Conservation (phyloP, 345 rosid species). For the Boechera stricta region DNA sequence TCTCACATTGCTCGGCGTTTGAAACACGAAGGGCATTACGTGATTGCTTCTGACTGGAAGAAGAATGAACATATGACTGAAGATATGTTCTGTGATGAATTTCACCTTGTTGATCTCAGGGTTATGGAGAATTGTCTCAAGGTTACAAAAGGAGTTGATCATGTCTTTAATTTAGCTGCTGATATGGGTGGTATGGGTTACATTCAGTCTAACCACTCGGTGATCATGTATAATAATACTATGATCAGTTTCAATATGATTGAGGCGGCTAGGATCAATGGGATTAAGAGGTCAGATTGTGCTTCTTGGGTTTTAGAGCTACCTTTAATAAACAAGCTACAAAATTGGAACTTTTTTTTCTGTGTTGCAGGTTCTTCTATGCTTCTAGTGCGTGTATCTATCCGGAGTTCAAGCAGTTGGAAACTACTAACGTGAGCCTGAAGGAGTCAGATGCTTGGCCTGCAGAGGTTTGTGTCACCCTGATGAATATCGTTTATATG, state of each 20-base stretch:
- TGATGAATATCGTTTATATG: conserved; percentile 6
- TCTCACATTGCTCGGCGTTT: conserved; percentile 98
- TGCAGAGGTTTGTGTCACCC: conserved; percentile 77
- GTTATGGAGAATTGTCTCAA: conserved; percentile 97
- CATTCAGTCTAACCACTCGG: conserved; percentile 97
- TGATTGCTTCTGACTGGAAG: conserved; percentile 99
- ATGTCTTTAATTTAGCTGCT: conserved; percentile 97
- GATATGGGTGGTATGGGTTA: conserved; percentile 99
- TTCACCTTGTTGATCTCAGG: conserved; percentile 93
- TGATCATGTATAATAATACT: conserved; percentile 96
- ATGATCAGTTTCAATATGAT: conserved; percentile 99
- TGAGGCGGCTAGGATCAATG: conserved; percentile 90
- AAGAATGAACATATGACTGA: conserved; percentile 99
- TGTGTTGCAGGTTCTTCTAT: conserved; percentile 77
- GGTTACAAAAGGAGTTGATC: conserved; percentile 77
- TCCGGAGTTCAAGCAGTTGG: conserved; percentile 98
- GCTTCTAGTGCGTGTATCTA: conserved; percentile 99
- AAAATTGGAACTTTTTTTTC: neutral
- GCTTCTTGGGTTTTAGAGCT: neutral
- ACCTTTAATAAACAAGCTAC: neutral
- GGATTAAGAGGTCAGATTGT: conserved; percentile 73
- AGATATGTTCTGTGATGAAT: conserved; percentile 97
- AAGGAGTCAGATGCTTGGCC: conserved; percentile 99
- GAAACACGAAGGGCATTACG: conserved; percentile 94
- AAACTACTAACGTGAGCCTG: conserved; percentile 89